Evolutionary conservation across 179 eudicot species (phyloP).

Genomic region (Silene noctiflora): DNA sequence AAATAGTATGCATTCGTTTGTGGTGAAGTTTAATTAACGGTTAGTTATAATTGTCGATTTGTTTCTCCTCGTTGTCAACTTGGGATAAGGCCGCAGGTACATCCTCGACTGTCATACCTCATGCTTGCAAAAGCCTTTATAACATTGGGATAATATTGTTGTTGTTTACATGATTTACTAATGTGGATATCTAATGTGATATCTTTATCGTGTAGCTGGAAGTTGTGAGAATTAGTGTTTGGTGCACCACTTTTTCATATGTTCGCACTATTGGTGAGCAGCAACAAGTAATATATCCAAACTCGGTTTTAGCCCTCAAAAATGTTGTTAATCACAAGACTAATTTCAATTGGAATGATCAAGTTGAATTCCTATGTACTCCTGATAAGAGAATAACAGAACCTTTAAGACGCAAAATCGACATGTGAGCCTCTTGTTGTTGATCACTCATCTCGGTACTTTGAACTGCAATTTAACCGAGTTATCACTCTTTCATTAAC

Average conservation of each 20-base stretch:
- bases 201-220: background rate
- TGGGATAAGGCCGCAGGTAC: no score
- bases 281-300: slow-evolving; percentile 23
- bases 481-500: background rate
- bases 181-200: background rate
- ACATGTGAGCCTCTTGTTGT: background rate
- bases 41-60: no score
- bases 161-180: no score
- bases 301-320: slow-evolving; percentile 12
- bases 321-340: slow-evolving; percentile 17
- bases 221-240: slow-evolving; percentile 7
- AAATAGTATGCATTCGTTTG: no score
- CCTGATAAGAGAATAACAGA: background rate
- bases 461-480: no score
- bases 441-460: background rate
- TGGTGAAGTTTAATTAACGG: no score
- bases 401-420: background rate
- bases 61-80: no score
- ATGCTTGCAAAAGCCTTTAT: no score
- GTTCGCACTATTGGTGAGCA: background rate
- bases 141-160: background rate
- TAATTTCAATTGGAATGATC: slow-evolving; percentile 22
- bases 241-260: slow-evolving; percentile 23
- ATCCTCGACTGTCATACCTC: no score
- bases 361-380: background rate